Base-by-base conservation (phyloP, 495 filamentous ascomycete species). In the Penicillium samsonianum region DNA sequence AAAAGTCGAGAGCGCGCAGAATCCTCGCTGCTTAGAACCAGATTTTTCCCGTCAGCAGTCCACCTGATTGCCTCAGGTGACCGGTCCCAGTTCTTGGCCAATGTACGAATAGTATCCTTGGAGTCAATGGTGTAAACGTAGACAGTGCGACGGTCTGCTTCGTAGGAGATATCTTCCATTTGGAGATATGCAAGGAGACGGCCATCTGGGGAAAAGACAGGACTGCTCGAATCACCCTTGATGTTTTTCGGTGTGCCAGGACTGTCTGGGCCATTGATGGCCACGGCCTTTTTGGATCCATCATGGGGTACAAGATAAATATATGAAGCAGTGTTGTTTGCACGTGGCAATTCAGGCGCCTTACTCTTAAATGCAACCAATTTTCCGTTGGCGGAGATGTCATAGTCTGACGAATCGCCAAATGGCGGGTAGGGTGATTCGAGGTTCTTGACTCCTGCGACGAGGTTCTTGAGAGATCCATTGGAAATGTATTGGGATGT, bases 391-490 rank as follows among this genome's bases (percentile, higher is more conserved):
- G 69, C 57, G 4, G 74, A 75, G 47, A 79, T 55, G 35, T 76
- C 71, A 43, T 77, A 79, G 60, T 79, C 76, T 0, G 73, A 69
- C 9, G 67, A 59, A 41, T 65, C 70, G 5, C 75, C 73, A 49
- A 73, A 76, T 4, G 76, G 75, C 19, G 74, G 76, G 37, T 71
- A 75, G 0, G 78, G 78, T 6, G 68, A 69, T 57, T 81, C 78
- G 8, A 77, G 71, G 49, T 71, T 75, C 57, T 77, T 73, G 40
- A 79, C 65, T 6, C 70, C 71, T 11, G 70, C 64, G 19, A 80
- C 70, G 26, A 79, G 69, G 58, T 80, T 79, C 47, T 67, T 73
- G 46, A 79, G 54, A 14, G 61, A 43, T 5, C 63, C 67, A 6
- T n/a, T 35, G 1, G 50, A 51, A 16, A 7, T 11, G 60, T 73